A percentile compares a stretch with the other conserved stretches of the same genome.
These are phyloP conservation scores for Cladosporium sp. DNA, from an alignment of 2,329 filamentous ascomycete genomes.

Conservation along the genomic window DNA sequence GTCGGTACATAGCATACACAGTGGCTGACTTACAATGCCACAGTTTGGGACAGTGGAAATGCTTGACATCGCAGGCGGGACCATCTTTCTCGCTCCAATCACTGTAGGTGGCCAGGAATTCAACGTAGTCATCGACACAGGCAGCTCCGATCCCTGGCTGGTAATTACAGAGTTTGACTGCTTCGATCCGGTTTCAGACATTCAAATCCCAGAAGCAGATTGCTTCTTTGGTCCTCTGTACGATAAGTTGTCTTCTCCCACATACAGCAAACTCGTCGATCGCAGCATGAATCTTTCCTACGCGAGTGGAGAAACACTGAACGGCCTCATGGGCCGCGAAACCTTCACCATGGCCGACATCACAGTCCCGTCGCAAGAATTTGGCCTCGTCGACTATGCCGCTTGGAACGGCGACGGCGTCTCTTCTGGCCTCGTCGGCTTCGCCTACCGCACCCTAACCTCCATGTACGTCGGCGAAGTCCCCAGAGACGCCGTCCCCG, in stretches of 20 bases:
- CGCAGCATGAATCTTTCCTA: constrained; percentile 42
- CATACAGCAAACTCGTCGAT: constrained; percentile 34
- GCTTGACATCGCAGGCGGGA: constrained; percentile 20
- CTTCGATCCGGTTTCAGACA: constrained; percentile 16
- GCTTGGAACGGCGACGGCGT: constrained; percentile 28
- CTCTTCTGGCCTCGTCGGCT: constrained; percentile 46
- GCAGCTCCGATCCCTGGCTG: constrained; percentile 45
- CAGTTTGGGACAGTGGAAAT: constrained; percentile 1
- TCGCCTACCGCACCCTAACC: constrained; percentile 46
- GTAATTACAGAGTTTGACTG: constrained; percentile 26
- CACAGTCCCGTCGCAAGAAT: constrained; percentile 38
- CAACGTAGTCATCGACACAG: constrained; percentile 40
- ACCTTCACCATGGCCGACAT: constrained; percentile 42
- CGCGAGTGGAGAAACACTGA: constrained; percentile 37
- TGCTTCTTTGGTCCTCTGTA: constrained; percentile 31
- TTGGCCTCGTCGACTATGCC: constrained; percentile 39
- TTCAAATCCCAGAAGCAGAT: constrained; percentile 15
- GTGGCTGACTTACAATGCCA: neutral
- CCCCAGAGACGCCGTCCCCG: constrained; percentile 18
- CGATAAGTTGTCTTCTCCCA: constrained; percentile 23
- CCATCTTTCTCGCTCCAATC: constrained; percentile 27
- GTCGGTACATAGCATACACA: neutral
- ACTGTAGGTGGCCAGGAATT: constrained; percentile 28
- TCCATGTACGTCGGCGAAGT: constrained; percentile 32
- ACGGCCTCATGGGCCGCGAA: constrained; percentile 35